Evolutionary conservation across 352 stramenopile species (phyloP), one percentile per base, ranked within the genome.

Genomic region (Aphanomyces stellatus): DNA sequence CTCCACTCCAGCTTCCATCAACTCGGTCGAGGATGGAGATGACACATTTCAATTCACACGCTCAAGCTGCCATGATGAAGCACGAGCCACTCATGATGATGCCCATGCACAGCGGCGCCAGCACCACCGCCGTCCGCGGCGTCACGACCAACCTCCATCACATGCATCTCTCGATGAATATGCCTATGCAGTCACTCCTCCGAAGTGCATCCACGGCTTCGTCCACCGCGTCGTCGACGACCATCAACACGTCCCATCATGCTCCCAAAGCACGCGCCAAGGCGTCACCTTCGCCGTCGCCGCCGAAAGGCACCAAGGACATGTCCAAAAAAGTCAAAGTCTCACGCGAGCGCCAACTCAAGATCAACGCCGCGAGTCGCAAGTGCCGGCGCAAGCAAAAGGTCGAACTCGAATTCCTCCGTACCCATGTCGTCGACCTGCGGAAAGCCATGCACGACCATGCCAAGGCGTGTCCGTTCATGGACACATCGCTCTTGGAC

Each of bases 311-410:
- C 41, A 22, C 41, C 6, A 67, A 67, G 35, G 60, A 67, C 30
- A 79, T 72, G 33, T 37, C 49, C 49, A 85, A 91, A 72, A 93
- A 91, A 72, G 87, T 78, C 46, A 93, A 93, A 72, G 85, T 93
- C 7, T 91, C 82, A 8, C 77, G 85, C 28, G 85, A 93, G 75
- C 79, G 85, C 0, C 85, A 93, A 66, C 81, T 93, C 37, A 93
- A 91, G 74, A 93, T 93, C 76, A 93, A 93, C 62, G 85, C 85
- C 1, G 85, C 85, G 62, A 91, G 81, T 0, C 74, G 85, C 1
- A 78, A 84, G 19, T 93, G 85, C 62, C 80, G 85, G n/a, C 88
- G 91, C 72, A 91, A 91, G 62, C 85, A 93, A 73, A 93, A 93
- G 73, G 72, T 78, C 22, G 85, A 93, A 76, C 71, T 93, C n/a